Evolutionary conservation across 306 rosid species (phyloP).

Genomic region (Vicia sativa): DNA sequence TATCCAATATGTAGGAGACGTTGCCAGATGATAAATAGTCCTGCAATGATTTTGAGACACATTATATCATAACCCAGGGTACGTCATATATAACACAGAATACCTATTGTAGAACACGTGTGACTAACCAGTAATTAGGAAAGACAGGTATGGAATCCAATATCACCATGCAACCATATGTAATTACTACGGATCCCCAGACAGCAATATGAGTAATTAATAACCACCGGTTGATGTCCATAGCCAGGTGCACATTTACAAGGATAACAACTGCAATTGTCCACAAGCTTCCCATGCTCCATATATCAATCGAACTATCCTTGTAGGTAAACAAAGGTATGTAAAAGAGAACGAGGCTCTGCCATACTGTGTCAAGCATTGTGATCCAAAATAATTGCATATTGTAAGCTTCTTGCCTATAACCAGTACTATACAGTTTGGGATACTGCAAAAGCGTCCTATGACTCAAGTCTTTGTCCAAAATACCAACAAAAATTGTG

Average conservation of each 20-base stretch:
- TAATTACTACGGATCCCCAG: slow-evolving; percentile 91
- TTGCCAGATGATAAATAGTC: slow-evolving; percentile 77
- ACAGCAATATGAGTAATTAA: slow-evolving; percentile 77
- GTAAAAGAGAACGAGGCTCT: slow-evolving; percentile 92
- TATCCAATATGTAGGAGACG: slow-evolving; percentile 76
- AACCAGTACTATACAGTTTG: slow-evolving; percentile 81
- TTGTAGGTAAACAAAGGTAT: slow-evolving; percentile 73
- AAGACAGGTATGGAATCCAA: slow-evolving; percentile 84
- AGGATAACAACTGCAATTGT: slow-evolving; percentile 93
- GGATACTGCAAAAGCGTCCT: slow-evolving; percentile 77
- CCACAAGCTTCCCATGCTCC: slow-evolving; percentile 99
- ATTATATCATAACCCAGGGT: slow-evolving; percentile 36
- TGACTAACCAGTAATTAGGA: slow-evolving; percentile 89
- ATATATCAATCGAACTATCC: slow-evolving; percentile 85
- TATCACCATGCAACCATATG: slow-evolving; percentile 84
- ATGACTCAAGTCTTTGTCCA: slow-evolving; percentile 88
- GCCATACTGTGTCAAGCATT: slow-evolving; percentile 97
- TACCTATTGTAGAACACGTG: slow-evolving; percentile 10
- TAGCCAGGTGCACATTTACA: slow-evolving; percentile 90
- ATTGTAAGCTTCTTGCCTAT: slow-evolving; percentile 90
- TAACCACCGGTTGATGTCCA: slow-evolving; percentile 89
- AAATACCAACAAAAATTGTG: slow-evolving; percentile 88
- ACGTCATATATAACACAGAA: slow-evolving; percentile 27
- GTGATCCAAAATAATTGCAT: slow-evolving; percentile 84
- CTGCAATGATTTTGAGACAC: slow-evolving; percentile 48